These are phyloP conservation scores for Neoboletus magnificus DNA, from an alignment of 768 basidiomycete genomes.

Conservation along the genomic window DNA sequence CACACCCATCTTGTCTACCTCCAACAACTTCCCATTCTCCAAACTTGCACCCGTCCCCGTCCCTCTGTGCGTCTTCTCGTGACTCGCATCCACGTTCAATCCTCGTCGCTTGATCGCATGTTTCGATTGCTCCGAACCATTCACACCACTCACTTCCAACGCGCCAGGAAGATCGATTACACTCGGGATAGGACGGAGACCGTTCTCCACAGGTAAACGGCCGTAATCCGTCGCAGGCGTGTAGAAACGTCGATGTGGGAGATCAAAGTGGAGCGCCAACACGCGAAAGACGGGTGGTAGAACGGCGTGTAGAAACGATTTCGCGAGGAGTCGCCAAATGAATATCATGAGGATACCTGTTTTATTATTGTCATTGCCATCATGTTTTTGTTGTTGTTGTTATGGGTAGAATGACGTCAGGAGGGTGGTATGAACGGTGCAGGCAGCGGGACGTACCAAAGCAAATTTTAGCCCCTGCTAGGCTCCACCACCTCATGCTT, in stretches of 20 bases:
- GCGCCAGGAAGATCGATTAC: slow-evolving; percentile 72
- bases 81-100: slow-evolving; percentile 1
- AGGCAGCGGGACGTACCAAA: slow-evolving; percentile 33
- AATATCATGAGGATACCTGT: slow-evolving; percentile 78
- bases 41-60: slow-evolving; percentile 31
- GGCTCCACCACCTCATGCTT: slow-evolving; percentile 33
- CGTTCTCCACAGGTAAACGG: slow-evolving; percentile 55
- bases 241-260: slow-evolving; percentile 87
- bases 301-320: slow-evolving; percentile 64
- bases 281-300: slow-evolving; percentile 85
- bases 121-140: slow-evolving; percentile 35
- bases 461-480: slow-evolving; percentile 39
- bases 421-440: neutral
- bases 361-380: neutral
- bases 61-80: slow-evolving; percentile 8
- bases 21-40: slow-evolving; percentile 21
- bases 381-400: neutral
- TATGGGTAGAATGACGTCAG: neutral
- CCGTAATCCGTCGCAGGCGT: slow-evolving; percentile 88
- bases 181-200: slow-evolving; percentile 74
- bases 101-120: slow-evolving; percentile 28
- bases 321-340: slow-evolving; percentile 84
- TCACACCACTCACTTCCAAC: slow-evolving; percentile 39
- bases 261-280: slow-evolving; percentile 58
- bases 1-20: slow-evolving; percentile 32